phyloP scores from a whole-genome alignment of 495 filamentous ascomycete genomes.

The Penicillium cosmopolitanum region DNA sequence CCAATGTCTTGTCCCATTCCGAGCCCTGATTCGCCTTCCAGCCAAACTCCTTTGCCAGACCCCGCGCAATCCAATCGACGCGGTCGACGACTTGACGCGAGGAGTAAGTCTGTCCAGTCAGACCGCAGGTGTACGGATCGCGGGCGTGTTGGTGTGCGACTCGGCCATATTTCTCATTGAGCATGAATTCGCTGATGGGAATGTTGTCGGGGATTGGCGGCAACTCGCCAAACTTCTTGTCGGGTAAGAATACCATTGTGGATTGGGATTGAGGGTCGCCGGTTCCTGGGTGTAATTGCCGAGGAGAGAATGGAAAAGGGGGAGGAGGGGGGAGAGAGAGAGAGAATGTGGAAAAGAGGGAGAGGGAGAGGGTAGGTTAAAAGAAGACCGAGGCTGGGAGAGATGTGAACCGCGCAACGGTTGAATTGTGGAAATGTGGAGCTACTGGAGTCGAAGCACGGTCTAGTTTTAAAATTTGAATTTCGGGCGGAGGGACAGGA shows the following conservation, averaged over 20 bases:
- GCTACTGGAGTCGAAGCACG: no score
- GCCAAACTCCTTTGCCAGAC: slow-evolving; percentile 70
- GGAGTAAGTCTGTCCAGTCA: slow-evolving; percentile 74
- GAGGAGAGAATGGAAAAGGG: not conserved
- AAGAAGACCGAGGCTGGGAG: no score
- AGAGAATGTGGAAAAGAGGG: no score
- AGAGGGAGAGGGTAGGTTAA: no score
- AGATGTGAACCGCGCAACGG: no score
- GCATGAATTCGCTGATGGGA: slow-evolving; percentile 79
- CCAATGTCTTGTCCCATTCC: slow-evolving; percentile 86
- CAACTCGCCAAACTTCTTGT: slow-evolving; percentile 69
- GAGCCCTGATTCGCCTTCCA: slow-evolving; percentile 75
- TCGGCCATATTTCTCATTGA: slow-evolving; percentile 72
- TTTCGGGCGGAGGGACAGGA: no score
- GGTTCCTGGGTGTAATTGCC: not conserved
- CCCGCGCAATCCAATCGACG: slow-evolving; percentile 70
- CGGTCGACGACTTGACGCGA: slow-evolving; percentile 66
- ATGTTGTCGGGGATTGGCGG: slow-evolving; percentile 75
- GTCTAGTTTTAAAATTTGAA: no score
- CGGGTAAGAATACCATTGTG: slow-evolving; percentile 79
- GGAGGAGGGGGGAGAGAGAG: not conserved
- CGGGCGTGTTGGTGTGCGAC: slow-evolving; percentile 63
- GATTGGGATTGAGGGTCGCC: not conserved
- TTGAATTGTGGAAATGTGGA: no score
- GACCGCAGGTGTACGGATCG: slow-evolving; percentile 80